Evolutionary conservation across 225 moss, liverwort and hornwort species (phyloP).

Genomic region (Ulota crispa): DNA sequence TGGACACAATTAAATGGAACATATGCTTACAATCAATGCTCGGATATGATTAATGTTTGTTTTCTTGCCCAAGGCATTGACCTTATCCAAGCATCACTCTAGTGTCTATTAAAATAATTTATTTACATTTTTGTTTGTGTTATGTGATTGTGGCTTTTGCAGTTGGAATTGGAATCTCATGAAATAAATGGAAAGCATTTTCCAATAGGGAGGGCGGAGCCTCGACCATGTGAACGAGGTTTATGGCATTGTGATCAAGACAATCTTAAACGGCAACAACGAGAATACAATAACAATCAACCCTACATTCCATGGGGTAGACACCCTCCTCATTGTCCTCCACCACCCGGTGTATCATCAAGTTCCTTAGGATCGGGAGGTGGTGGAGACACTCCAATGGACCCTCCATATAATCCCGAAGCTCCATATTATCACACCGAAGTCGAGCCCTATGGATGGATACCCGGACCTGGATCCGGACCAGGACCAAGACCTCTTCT

Average conservation of each 20-base stretch:
- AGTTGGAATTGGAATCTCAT: conserved; percentile 74
- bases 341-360: not conserved
- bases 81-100: no score
- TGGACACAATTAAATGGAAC: no score
- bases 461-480: conserved; percentile 13
- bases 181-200: conserved; percentile 78
- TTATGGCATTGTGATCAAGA: conserved; percentile 68
- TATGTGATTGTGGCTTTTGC: not conserved
- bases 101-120: no score
- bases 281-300: conserved; percentile 27
- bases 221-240: conserved; percentile 60
- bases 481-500: not conserved
- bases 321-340: conserved; percentile 39
- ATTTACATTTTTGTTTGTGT: not conserved
- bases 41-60: no score
- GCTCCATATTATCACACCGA: conserved; percentile 42
- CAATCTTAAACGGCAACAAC: conserved; percentile 27
- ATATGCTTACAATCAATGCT: no score
- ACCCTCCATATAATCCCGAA: conserved; percentile 40
- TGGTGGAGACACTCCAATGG: conserved; percentile 6
- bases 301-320: conserved; percentile 44
- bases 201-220: conserved; percentile 69
- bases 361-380: not conserved
- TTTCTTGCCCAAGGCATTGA: no score
- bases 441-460: conserved; percentile 51